Evolutionary conservation across 1,139 yeast genomes (phyloP).

Genomic region (Taphrina communis): DNA sequence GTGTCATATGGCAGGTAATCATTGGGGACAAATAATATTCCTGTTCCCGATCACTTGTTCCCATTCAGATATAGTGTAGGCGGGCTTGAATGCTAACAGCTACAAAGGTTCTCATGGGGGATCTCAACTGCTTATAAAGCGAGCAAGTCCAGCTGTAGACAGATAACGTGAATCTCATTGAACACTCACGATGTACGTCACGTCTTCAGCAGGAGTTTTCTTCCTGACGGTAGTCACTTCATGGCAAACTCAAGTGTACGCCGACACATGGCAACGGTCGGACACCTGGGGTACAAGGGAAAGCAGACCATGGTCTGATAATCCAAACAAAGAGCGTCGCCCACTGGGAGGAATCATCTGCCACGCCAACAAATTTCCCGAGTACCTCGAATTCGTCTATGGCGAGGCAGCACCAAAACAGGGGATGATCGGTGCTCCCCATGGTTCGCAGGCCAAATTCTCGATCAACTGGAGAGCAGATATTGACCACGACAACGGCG

Average conservation of each 20-base stretch:
- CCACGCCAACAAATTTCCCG: neutral
- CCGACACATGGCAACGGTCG: neutral
- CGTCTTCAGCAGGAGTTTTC: neutral
- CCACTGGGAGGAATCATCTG: conserved; percentile 1
- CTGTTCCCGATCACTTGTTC: too few species aligned
- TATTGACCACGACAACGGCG: neutral
- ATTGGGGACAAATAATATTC: too few species aligned
- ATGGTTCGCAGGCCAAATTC: neutral
- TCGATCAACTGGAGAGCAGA: conserved; percentile 1
- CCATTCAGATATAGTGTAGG: too few species aligned
- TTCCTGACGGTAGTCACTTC: neutral
- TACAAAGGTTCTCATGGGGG: too few species aligned
- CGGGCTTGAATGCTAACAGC: too few species aligned
- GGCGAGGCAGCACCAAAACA: neutral
- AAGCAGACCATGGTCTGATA: neutral
- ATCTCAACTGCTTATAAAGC: too few species aligned
- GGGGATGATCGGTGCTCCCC: neutral
- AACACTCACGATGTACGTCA: neutral
- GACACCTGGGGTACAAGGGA: neutral
- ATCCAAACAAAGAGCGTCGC: neutral
- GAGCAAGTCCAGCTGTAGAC: too few species aligned
- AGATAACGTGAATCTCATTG: too few species aligned
- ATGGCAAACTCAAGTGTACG: neutral
- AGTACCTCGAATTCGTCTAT: conserved; percentile 4
- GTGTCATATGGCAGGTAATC: too few species aligned